Percentiles rank a stretch among this genome's conserved stretches.
phyloP scores from a whole-genome alignment of 805 yeast genomes.

The Metschnikowia kunwiensis region DNA sequence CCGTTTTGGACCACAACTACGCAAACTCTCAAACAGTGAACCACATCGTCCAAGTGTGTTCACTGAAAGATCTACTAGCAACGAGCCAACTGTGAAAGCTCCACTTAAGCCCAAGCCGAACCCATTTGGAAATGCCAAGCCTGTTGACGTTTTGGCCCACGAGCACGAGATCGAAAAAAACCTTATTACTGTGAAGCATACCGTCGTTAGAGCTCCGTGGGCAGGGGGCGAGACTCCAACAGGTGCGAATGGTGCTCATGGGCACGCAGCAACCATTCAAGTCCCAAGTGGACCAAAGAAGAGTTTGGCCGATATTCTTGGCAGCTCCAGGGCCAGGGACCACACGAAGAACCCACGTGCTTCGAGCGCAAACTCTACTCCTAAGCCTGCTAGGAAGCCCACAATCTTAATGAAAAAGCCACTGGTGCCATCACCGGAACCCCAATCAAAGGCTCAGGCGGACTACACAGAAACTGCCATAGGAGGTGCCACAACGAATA shows the following conservation, averaged over 20 bases:
- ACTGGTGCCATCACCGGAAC: too few relatives aligned
- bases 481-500: too few relatives aligned
- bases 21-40: slow-evolving; percentile 2
- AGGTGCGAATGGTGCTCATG: neutral
- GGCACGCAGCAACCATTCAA: neutral
- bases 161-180: slow-evolving; percentile 56
- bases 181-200: slow-evolving; percentile 24
- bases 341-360: slow-evolving; percentile 16
- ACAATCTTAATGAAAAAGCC: slow-evolving; percentile 35
- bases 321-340: slow-evolving; percentile 22
- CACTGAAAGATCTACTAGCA: neutral
- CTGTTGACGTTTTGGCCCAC: slow-evolving; percentile 71
- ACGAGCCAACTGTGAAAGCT: neutral
- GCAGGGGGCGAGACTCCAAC: neutral
- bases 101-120: slow-evolving; percentile 42
- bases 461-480: too few relatives aligned
- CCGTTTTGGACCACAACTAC: slow-evolving; percentile 9
- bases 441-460: too few relatives aligned
- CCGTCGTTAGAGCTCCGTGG: slow-evolving; percentile 30
- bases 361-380: slow-evolving; percentile 22
- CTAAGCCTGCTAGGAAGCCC: slow-evolving; percentile 32
- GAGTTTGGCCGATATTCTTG: slow-evolving; percentile 40
- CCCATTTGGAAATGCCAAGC: slow-evolving; percentile 84
- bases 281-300: slow-evolving; percentile 20
- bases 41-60: neutral